Percentiles rank a stretch among this genome's conserved stretches.
These are phyloP conservation scores for Euphorbia tirucalli DNA, from an alignment of 345 rosid genomes.

Conservation along the genomic window DNA sequence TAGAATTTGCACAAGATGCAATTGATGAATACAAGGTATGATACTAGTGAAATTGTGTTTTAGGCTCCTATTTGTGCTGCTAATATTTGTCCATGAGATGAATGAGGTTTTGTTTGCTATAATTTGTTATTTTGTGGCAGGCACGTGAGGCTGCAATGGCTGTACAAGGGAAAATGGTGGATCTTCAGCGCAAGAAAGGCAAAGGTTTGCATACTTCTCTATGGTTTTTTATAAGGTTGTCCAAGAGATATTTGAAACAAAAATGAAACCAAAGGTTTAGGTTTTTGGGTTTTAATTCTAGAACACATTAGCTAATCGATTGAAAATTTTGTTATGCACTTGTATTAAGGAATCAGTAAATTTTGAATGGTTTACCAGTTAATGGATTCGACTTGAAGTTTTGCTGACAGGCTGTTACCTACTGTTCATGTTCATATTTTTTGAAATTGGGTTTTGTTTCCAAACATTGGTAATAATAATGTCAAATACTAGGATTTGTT, in stretches of 20 bases:
- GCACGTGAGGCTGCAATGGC: constrained; percentile 93
- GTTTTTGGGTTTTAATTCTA: neutral
- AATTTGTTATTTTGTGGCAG: constrained; percentile 37
- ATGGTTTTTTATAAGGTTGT: neutral
- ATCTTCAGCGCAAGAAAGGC: constrained; percentile 88
- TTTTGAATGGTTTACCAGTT: neutral
- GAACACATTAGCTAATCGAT: neutral
- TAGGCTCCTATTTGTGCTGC: neutral
- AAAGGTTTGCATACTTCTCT: constrained; percentile 54
- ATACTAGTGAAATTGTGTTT: constrained; percentile 13
- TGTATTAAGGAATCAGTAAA: too few relatives aligned
- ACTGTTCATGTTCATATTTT: neutral
- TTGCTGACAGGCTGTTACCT: neutral
- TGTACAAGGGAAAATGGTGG: constrained; percentile 85
- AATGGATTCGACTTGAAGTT: neutral
- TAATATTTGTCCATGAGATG: neutral
- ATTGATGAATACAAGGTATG: constrained; percentile 93
- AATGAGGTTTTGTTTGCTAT: neutral
- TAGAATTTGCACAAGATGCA: constrained; percentile 87
- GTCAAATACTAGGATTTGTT: neutral
- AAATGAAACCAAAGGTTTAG: neutral
- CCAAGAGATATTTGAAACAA: neutral
- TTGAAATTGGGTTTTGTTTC: neutral
- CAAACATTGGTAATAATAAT: neutral
- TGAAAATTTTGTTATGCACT: neutral